These are phyloP conservation scores for Aspergillus heteromorphus DNA, from an alignment of 495 filamentous ascomycete genomes.

Conservation along the genomic window DNA sequence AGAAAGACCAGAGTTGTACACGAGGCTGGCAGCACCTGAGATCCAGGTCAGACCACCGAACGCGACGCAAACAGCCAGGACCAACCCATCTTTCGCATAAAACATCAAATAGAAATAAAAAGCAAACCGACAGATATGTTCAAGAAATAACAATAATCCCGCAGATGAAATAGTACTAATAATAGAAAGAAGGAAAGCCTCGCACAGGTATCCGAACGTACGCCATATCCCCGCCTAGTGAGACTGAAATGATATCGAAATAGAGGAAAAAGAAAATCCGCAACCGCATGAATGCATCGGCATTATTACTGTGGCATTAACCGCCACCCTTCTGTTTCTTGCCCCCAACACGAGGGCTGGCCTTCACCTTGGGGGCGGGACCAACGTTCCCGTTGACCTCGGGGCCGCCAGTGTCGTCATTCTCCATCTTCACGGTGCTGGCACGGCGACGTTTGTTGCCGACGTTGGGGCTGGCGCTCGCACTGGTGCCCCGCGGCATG, in stretches of 20 bases:
- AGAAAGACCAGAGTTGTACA: too few species aligned
- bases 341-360: constrained; percentile 48
- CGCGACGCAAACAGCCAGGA: constrained; percentile 8
- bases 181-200: constrained; percentile 18
- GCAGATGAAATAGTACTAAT: too few species aligned
- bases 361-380: constrained; percentile 46
- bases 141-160: constrained; percentile 16
- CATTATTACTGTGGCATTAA: constrained; percentile 9
- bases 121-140: constrained; percentile 17
- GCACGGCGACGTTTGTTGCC: constrained; percentile 71
- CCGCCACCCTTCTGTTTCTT: constrained; percentile 52
- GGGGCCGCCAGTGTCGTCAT: constrained; percentile 48
- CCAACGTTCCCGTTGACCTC: constrained; percentile 46
- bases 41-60: constrained; percentile 1
- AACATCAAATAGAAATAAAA: constrained; percentile 13
- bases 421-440: constrained; percentile 73
- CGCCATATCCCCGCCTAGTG: constrained; percentile 32
- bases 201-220: constrained; percentile 31
- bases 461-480: constrained; percentile 79
- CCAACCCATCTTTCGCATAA: constrained; percentile 14
- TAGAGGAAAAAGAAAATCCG: constrained; percentile 9
- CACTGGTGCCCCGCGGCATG: constrained; percentile 64
- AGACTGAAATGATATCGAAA: constrained; percentile 18
- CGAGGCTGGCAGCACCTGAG: neutral
- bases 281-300: constrained; percentile 2